Percentiles rank a stretch among this genome's conserved stretches.
Conservation (phyloP, 805 yeast genomes). For the Kodamaea nitidulidarum region DNA sequence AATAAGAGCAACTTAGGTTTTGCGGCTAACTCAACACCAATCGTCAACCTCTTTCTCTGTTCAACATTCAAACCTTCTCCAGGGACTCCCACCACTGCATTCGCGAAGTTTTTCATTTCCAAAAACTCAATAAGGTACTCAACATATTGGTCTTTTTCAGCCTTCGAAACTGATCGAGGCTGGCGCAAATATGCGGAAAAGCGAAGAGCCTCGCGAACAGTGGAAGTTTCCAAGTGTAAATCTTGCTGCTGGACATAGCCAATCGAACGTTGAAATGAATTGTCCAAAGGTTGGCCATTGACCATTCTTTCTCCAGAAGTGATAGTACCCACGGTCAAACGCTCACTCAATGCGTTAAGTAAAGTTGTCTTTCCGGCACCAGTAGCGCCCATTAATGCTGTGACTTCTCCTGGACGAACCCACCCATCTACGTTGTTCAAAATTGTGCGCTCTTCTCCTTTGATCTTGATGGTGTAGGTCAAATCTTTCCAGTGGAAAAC, state of each 20-base stretch:
- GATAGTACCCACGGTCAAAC: constrained; percentile 53
- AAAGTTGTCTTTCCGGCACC: constrained; percentile 62
- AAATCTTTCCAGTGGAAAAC: constrained; percentile 22
- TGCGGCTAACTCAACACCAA: constrained; percentile 54
- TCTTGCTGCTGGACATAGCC: constrained; percentile 63
- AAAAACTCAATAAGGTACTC: constrained; percentile 48
- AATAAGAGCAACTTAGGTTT: constrained; percentile 50
- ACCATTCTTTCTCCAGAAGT: constrained; percentile 54
- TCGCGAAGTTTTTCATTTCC: constrained; percentile 51
- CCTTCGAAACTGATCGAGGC: constrained; percentile 33
- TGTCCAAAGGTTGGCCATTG: constrained; percentile 47
- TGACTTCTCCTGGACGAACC: constrained; percentile 49
- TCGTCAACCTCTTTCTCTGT: constrained; percentile 50
- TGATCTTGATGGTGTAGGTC: constrained; percentile 18
- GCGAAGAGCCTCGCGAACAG: constrained; percentile 51
- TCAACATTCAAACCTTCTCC: constrained; percentile 53
- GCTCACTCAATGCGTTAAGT: constrained; percentile 49
- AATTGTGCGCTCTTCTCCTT: constrained; percentile 21
- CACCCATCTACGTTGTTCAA: constrained; percentile 30
- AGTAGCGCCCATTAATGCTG: constrained; percentile 63
- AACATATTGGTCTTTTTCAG: constrained; percentile 48
- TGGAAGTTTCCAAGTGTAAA: constrained; percentile 46
- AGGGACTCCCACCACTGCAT: constrained; percentile 45
- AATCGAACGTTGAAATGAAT: constrained; percentile 50
- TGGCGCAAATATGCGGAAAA: constrained; percentile 52